Percentiles rank a stretch among this genome's conserved stretches.
Evolutionary conservation across 495 filamentous ascomycete genomes (phyloP).

Genomic region (Penicillium macrosclerotiorum): DNA sequence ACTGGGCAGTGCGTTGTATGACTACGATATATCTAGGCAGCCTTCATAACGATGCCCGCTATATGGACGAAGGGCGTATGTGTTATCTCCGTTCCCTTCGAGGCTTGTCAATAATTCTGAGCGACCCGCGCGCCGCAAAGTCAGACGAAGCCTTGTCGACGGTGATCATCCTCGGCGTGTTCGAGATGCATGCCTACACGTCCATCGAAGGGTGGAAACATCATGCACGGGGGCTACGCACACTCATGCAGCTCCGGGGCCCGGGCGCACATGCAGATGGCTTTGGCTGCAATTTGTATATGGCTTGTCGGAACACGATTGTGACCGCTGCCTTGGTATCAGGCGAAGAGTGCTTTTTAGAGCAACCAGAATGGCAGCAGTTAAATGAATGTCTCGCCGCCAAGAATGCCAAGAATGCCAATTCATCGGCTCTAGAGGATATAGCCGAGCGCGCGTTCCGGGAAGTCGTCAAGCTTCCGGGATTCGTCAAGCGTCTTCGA

Average conservation of each 20-base stretch:
- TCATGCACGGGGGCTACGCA: slow-evolving; percentile 36
- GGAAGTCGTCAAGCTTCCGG: slow-evolving; percentile 25
- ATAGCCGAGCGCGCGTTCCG: slow-evolving; percentile 29
- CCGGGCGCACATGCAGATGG: slow-evolving; percentile 28
- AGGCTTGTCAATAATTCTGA: slow-evolving; percentile 14
- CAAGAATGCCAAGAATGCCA: slow-evolving; percentile 29
- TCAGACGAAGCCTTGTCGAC: slow-evolving; percentile 28
- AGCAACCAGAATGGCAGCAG: slow-evolving; percentile 33
- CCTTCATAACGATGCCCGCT: slow-evolving; percentile 19
- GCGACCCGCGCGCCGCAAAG: slow-evolving; percentile 18
- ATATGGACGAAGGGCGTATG: slow-evolving; percentile 15
- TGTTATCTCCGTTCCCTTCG: slow-evolving; percentile 25
- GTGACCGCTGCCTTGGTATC: slow-evolving; percentile 27
- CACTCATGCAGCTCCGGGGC: slow-evolving; percentile 34
- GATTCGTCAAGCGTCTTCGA: slow-evolving; percentile 23
- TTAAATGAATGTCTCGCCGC: slow-evolving; percentile 28
- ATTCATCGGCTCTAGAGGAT: slow-evolving; percentile 28
- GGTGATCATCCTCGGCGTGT: slow-evolving; percentile 32
- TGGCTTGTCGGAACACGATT: slow-evolving; percentile 32
- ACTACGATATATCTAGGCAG: slow-evolving; percentile 26
- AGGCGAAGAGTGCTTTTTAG: slow-evolving; percentile 31
- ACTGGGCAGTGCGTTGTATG: slow-evolving; percentile 29
- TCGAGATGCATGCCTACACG: slow-evolving; percentile 35
- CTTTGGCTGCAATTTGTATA: slow-evolving; percentile 33
- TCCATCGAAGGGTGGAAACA: slow-evolving; percentile 31